Conservation (phyloP, 768 basidiomycete genomes). For the Amanita thiersii region DNA sequence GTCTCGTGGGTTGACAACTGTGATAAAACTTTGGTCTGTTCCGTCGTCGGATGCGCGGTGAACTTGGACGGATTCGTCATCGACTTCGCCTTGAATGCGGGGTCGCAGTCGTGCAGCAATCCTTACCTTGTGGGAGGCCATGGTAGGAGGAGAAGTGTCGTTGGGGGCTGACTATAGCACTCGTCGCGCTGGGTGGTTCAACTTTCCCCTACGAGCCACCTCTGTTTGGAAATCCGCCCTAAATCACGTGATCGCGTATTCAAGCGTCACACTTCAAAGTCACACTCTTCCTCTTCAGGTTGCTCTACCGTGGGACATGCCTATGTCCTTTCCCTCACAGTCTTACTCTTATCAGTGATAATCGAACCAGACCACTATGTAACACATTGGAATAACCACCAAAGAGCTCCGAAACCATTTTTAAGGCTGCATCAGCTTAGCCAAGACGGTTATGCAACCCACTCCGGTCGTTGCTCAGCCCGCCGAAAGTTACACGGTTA, state of each 20-base stretch:
- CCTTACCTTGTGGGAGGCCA: constrained; percentile 46
- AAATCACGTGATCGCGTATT: not conserved
- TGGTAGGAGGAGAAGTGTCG: constrained; percentile 5
- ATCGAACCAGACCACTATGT: no score
- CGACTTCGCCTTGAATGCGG: constrained; percentile 48
- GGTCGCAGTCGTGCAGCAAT: constrained; percentile 70
- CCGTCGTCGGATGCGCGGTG: constrained; percentile 29
- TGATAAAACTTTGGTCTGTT: constrained; percentile 38
- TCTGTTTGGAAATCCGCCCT: not conserved
- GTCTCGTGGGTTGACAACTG: constrained; percentile 67
- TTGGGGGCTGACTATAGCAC: not conserved
- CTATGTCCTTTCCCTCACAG: no score
- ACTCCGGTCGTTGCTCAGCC: no score
- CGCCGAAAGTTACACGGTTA: no score
- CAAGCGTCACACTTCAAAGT: no score
- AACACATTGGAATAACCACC: no score
- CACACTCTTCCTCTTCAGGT: no score
- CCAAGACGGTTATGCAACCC: no score
- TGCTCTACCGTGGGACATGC: no score
- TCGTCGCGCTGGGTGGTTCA: not conserved
- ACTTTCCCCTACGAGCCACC: not conserved
- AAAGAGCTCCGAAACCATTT: no score
- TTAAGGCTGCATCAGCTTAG: no score
- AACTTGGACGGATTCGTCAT: constrained; percentile 54
- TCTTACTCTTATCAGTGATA: no score